Percentiles rank a stretch among this genome's conserved stretches.
Evolutionary conservation across 1,139 yeast genomes (phyloP).

Genomic region (Zygosaccharomyces sapae): DNA sequence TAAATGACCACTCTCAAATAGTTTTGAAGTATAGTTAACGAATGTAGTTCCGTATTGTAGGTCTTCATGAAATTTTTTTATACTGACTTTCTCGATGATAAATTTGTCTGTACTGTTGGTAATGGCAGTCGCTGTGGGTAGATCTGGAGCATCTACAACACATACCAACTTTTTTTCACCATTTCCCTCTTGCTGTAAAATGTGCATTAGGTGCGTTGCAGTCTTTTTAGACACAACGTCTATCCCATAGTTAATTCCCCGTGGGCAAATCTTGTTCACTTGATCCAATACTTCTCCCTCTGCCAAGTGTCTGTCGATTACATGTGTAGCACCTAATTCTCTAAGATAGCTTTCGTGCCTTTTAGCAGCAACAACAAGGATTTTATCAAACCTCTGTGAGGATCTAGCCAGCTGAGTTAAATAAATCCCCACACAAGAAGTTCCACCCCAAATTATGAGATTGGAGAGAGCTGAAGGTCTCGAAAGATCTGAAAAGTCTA

Average conservation of each 20-base stretch:
- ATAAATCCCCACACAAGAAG: conserved; percentile 46
- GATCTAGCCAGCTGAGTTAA: conserved; percentile 43
- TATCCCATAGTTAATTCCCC: conserved; percentile 39
- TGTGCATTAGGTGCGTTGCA: conserved; percentile 35
- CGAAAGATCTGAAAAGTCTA: conserved; percentile 15
- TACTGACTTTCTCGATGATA: conserved; percentile 36
- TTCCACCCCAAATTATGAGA: conserved; percentile 46
- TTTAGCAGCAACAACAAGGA: conserved; percentile 42
- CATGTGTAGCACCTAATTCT: conserved; percentile 41
- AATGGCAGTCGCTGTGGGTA: conserved; percentile 14
- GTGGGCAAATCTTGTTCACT: conserved; percentile 21
- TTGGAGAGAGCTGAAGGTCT: conserved; percentile 5
- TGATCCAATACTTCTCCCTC: conserved; percentile 30
- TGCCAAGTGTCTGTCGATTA: conserved; percentile 39
- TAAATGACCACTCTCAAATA: conserved; percentile 33
- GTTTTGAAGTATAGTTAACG: conserved; percentile 37
- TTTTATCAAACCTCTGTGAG: conserved; percentile 38
- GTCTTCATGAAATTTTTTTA: conserved; percentile 46
- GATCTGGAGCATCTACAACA: conserved; percentile 41
- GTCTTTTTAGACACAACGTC: conserved; percentile 47
- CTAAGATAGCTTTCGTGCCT: conserved; percentile 38
- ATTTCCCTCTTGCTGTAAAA: conserved; percentile 25
- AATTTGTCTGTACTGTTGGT: conserved; percentile 28
- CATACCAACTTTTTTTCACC: conserved; percentile 38
- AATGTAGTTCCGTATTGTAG: conserved; percentile 39